Conservation (phyloP, 2,329 filamentous ascomycete genomes). For the Stagonosporopsis vannaccii region DNA sequence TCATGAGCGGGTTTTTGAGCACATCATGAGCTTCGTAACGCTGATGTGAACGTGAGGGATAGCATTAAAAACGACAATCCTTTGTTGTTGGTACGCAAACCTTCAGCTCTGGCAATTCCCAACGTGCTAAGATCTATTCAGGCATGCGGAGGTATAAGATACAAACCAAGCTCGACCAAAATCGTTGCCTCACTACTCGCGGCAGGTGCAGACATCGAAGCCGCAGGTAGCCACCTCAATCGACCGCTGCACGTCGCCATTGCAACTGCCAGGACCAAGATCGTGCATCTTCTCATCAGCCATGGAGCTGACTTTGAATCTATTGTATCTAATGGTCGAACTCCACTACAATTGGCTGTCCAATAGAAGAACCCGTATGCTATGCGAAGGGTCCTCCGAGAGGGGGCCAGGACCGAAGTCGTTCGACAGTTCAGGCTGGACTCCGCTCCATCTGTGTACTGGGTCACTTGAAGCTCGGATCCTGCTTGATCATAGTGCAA, state of each 20-base stretch:
- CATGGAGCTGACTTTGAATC: neutral
- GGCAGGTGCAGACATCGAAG: constrained; percentile 27
- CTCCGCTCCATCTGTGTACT: neutral
- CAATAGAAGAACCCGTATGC: neutral
- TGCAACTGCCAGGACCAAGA: constrained; percentile 10
- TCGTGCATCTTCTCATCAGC: neutral
- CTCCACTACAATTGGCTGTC: neutral
- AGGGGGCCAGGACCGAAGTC: neutral
- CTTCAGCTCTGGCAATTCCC: neutral
- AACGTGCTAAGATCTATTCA: neutral
- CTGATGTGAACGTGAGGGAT: constrained; percentile 17
- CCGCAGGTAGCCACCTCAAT: constrained; percentile 14
- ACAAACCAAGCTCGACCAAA: constrained; percentile 11
- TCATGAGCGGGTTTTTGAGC: neutral
- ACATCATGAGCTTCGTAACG: neutral
- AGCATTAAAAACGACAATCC: neutral
- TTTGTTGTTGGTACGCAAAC: neutral
- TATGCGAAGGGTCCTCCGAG: neutral
- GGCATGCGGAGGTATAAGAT: constrained; percentile 22
- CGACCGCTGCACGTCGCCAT: constrained; percentile 28
- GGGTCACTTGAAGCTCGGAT: neutral
- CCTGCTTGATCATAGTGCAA: neutral
- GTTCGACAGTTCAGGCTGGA: neutral
- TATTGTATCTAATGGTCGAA: neutral
- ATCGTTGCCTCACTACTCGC: constrained; percentile 25